Evolutionary conservation across 257 asterid species (phyloP).

Genomic region (Solanum virginianum): DNA sequence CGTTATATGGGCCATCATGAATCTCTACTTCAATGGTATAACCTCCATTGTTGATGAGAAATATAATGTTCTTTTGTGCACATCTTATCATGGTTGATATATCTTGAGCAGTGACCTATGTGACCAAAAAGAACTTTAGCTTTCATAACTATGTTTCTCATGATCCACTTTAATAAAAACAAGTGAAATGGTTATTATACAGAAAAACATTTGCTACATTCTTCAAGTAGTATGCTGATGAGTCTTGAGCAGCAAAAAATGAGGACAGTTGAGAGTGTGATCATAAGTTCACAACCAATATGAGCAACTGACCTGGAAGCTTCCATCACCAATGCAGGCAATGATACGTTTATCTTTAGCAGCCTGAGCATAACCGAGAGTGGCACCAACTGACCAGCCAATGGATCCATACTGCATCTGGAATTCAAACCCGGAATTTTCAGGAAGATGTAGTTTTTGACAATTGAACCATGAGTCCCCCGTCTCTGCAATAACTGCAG

Average conservation of each 20-base stretch:
- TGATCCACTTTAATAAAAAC: neutral
- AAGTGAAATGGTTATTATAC: neutral
- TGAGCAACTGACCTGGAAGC: conserved; percentile 19
- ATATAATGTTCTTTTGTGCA: conserved; percentile 14
- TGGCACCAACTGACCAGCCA: conserved; percentile 16
- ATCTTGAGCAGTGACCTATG: conserved; percentile 21
- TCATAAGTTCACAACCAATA: neutral
- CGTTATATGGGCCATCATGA: conserved; percentile 25
- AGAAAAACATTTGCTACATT: neutral
- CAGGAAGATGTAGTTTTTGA: conserved; percentile 19
- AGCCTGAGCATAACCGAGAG: conserved; percentile 28
- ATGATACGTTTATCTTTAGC: conserved; percentile 13
- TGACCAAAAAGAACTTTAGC: neutral
- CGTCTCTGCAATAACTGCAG: conserved; percentile 19
- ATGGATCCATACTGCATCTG: neutral
- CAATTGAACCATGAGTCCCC: conserved; percentile 13
- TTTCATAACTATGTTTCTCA: neutral
- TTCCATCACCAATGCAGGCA: conserved; percentile 26
- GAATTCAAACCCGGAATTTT: conserved; percentile 21
- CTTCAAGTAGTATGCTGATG: neutral
- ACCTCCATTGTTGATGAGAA: conserved; percentile 23
- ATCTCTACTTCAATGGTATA: conserved; percentile 26
- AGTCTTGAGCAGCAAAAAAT: neutral
- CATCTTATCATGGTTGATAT: conserved; percentile 22
- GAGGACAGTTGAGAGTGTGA: neutral